Evolutionary conservation across 2,329 filamentous ascomycete genomes (phyloP).

Genomic region (Ceratocystis albifundus): DNA sequence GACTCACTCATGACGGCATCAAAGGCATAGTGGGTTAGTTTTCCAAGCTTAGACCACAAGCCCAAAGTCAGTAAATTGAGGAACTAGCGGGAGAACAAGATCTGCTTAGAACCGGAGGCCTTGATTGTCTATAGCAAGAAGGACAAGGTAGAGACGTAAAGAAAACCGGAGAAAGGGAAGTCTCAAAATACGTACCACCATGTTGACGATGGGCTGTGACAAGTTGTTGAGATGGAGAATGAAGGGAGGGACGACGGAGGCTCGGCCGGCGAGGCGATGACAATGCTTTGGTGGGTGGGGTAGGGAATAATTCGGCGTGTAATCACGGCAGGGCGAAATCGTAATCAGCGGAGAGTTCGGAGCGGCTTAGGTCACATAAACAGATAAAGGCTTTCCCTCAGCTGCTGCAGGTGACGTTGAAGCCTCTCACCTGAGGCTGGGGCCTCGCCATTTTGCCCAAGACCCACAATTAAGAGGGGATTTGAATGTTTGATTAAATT

Average conservation of each 20-base stretch:
- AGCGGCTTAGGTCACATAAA: too few relatives aligned
- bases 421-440: neutral
- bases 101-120: slow-evolving; percentile 5
- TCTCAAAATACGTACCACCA: slow-evolving; percentile 29
- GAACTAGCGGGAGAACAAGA: slow-evolving; percentile 35
- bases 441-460: neutral
- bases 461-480: slow-evolving; percentile 1
- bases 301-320: neutral
- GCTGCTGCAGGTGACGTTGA: slow-evolving; percentile 2
- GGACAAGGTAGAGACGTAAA: neutral
- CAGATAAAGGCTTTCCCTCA: neutral
- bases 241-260: neutral
- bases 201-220: slow-evolving; percentile 25
- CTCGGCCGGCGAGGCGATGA: neutral
- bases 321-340: neutral
- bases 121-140: neutral
- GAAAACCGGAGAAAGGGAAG: slow-evolving; percentile 5
- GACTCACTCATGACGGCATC: slow-evolving; percentile 78
- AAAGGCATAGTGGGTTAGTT: slow-evolving; percentile 87
- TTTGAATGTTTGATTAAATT: neutral
- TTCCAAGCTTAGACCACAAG: slow-evolving; percentile 71
- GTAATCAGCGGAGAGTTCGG: too few relatives aligned
- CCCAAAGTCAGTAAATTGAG: slow-evolving; percentile 59
- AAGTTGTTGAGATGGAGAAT: neutral
- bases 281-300: neutral